Base-by-base conservation (phyloP, 139 green algal genomes). In the Klebsormidium nitens region DNA sequence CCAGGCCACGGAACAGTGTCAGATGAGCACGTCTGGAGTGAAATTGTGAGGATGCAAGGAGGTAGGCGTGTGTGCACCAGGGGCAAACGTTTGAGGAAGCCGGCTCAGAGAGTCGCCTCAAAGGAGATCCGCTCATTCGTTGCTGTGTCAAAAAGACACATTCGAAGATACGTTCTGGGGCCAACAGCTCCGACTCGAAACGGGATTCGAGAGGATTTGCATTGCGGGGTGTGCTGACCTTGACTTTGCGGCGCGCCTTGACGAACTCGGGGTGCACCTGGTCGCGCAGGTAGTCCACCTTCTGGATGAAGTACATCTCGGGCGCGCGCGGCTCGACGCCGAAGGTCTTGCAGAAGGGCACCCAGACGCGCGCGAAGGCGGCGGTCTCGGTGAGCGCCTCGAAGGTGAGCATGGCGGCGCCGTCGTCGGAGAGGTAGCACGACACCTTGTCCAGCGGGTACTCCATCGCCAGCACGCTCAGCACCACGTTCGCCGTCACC, bases 391-490 rank as follows among this genome's bases (percentile, higher is more conserved):
- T 38, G 17, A 80, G 36, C 31, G 55, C 35, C 6, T 80, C 72
- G 61, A 80, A 80, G 2, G 64, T 73, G 19, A 75, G 42, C 65
- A 74, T 77, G 5, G 72, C 49, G 2, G n/a, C 72, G 23, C 64
- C 72, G 32, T 80, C 72, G 52, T 80, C 72, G 19, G 64, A 76
- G 19, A 79, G 35, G 28, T 79, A 79, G 65, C 46, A 65, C 17
- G 71, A 42, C n/a, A 78, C 28, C 72, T 79, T 79, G 46, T 79
- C 48, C 14, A 40, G 11, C 4, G 72, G 72, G 47, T 79, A 79
- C 36, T 79, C 72, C 19, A 79, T 57, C 11, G 72, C 2, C 44
- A 79, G 66, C 37, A 79, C 69, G 37, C 35, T 64, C 0, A 79
- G 66, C 23, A 79, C 17, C 23, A 55, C 69, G 48, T 79, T 79